Base-by-base conservation (phyloP, 305 asterid genomes). In the Fraxinus sp. region DNA sequence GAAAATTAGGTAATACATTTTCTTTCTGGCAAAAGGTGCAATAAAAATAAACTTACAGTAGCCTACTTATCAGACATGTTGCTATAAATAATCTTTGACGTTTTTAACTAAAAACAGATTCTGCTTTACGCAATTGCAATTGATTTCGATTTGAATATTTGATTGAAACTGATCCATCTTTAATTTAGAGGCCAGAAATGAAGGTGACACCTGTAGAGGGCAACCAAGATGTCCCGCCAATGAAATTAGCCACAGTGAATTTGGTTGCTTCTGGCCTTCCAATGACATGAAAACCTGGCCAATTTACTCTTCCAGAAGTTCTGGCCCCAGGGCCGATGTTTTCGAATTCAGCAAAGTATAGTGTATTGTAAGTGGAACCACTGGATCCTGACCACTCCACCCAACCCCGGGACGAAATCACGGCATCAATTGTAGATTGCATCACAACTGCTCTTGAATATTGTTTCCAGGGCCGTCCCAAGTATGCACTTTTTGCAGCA, bases 401-500 rank as follows among this genome's bases (percentile, higher is more conserved):
- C 98, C 98, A 94, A 2, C 98, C 98, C 20, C 78, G 79, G 11
- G 91, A 6, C 4, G 91, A 13, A 36, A 94, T 83, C n/a, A 73
- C 88, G 0, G 84, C 91, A 43, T 91, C 94, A 79, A 93, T 93
- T 26, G 79, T 90, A 4, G 94, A 84, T 82, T 92, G 92, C 92
- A 93, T 94, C n/a, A 94, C 89, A 72, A 92, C 91, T 11, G 97
- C 89, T 20, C 97, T 80, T 1, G 98, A 91, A 43, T 90, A 91
- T 41, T 5, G 26, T 73, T 89, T 94, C 98, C 98, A 94, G 1
- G 97, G 93, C 83, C 98, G 83, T 0, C 97, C 98, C 10, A 94
- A 87, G 41, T 86, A 93, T 0, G 90, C 88, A 59, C 26, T 43
- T 77, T 86, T 78, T 0, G 72, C 90, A 0, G 89, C 81, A 0